Evolutionary conservation across 2,329 filamentous ascomycete genomes (phyloP).

Genomic region (Pseudogymnoascus sp.): DNA sequence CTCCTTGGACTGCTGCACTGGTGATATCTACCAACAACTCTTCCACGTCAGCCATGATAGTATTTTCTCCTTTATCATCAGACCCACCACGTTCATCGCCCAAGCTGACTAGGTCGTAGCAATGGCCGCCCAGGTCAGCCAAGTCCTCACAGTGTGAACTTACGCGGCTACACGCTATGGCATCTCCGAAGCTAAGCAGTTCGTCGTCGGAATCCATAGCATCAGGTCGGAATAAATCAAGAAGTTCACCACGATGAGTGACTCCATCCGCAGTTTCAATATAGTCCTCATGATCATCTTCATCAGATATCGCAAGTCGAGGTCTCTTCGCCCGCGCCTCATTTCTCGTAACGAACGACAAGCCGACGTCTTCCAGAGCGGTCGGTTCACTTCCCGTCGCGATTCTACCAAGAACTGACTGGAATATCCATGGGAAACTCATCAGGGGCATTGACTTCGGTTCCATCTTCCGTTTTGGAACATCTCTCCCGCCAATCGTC

Average conservation of each 20-base stretch:
- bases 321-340: constrained; percentile 11
- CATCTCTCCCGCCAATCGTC: constrained; percentile 30
- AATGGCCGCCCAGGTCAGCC: not conserved
- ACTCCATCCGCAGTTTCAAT: constrained; percentile 23
- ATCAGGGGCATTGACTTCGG: constrained; percentile 65
- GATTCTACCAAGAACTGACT: constrained; percentile 60
- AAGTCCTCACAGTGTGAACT: not conserved
- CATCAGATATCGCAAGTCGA: not conserved
- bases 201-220: not conserved
- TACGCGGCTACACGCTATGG: not conserved
- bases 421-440: constrained; percentile 90
- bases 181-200: not conserved
- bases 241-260: constrained; percentile 26
- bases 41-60: no score
- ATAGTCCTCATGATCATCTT: constrained; percentile 18
- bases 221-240: constrained; percentile 24
- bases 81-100: not conserved
- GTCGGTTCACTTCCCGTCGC: constrained; percentile 37
- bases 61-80: not conserved
- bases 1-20: not conserved
- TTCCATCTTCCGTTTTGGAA: constrained; percentile 31
- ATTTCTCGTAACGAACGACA: constrained; percentile 15
- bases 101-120: not conserved
- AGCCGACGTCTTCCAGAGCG: constrained; percentile 17
- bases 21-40: not conserved